Base-by-base conservation (phyloP, 306 rosid genomes). In the Quercus gilva region DNA sequence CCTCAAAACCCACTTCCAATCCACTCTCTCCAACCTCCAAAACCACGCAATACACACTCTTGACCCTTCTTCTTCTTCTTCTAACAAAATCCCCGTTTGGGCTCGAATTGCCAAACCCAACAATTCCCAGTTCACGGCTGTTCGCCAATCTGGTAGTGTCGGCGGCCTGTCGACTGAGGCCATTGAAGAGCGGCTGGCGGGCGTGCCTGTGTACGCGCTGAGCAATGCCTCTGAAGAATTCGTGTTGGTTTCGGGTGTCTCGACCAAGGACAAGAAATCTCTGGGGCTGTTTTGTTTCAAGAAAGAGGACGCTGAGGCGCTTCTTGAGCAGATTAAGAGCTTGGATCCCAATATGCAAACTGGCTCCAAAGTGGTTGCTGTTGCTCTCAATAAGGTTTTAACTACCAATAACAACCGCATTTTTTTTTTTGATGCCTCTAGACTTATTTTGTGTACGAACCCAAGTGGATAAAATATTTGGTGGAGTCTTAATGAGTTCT, bases 201-300 rank as follows among this genome's bases (percentile, higher is more conserved):
- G 98, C 15, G 92, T 94, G 3, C 97, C 98, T 20, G 98, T 94
- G 0, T 94, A 92, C 78, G 98, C 98, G 2, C 97, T 92, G 29
- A 92, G 97, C 81, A 94, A 92, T 78, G 87, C 90, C 5, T 58
- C 87, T 0, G 97, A 94, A 43, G 98, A 94, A 81, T 92, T 94
- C 79, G 86, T 94, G 71, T 77, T 94, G 76, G 95, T 92, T 20
- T 90, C 97, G 11, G 98, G 98, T 0, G 71, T 87, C 68, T 88
- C 97, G 11, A 69, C 74, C 2, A 86, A 85, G 25, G 86, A 86
- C 3, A 86, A 85, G 25, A 92, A 87, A 69, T 86, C 90, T 68
- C 89, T 94, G 0, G 97, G 97, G 13, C 81, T 94, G 80, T 92
- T 94, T 80, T 94, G 98, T 86, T 94, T 92, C 74, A 92, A 83